phyloP scores from a whole-genome alignment of 2,329 filamentous ascomycete genomes.

The Teratosphaeria epicoccoides region DNA sequence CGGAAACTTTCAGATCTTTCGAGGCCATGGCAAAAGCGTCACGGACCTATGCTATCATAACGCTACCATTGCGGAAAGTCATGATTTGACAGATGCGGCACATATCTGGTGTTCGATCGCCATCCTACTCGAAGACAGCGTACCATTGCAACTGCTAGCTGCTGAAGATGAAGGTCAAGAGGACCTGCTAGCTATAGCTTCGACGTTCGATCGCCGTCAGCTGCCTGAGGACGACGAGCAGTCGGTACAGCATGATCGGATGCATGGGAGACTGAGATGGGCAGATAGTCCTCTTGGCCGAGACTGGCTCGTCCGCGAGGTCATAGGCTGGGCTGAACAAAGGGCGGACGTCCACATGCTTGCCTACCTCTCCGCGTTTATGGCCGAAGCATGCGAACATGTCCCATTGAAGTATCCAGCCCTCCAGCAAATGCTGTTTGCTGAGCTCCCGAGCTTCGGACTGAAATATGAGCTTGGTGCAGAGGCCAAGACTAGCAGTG shows the following conservation, averaged over 20 bases:
- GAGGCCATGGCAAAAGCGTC: constrained; percentile 44
- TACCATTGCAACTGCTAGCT: constrained; percentile 42
- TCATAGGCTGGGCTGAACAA: constrained; percentile 50
- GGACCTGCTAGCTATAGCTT: constrained; percentile 2
- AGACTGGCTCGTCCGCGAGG: constrained; percentile 45
- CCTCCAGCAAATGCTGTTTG: not conserved
- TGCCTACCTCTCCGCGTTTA: constrained; percentile 53
- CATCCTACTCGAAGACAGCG: constrained; percentile 65
- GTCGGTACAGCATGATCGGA: not conserved
- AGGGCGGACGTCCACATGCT: constrained; percentile 55
- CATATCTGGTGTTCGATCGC: constrained; percentile 76
- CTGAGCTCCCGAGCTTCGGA: constrained; percentile 1
- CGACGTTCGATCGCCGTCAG: not conserved
- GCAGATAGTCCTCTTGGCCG: constrained; percentile 46
- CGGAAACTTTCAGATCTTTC: constrained; percentile 71
- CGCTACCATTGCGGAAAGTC: constrained; percentile 60
- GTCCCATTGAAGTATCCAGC: not conserved
- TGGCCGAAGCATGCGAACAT: constrained; percentile 35
- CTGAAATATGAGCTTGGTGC: not conserved
- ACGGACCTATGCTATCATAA: constrained; percentile 78
- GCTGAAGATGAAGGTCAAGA: not conserved
- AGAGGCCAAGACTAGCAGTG: not conserved
- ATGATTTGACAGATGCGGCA: constrained; percentile 60
- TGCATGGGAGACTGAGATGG: constrained; percentile 31
- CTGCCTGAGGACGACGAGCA: not conserved